Evolutionary conservation across 2,329 filamentous ascomycete species (phyloP).

Genomic region (Endoconidiophora laricicola): DNA sequence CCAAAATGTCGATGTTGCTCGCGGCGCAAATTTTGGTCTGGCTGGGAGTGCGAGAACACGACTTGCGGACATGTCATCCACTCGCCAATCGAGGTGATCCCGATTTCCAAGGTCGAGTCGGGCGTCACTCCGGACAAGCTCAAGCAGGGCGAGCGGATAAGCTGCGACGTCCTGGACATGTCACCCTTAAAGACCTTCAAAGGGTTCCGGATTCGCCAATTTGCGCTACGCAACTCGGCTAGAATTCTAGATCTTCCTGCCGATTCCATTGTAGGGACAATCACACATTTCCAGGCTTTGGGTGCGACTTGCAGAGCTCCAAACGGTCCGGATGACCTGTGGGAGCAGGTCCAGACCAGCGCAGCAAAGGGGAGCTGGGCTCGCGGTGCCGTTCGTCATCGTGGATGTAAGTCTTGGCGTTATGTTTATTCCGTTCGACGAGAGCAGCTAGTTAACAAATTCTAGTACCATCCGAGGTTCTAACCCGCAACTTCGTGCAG

Average conservation of each 20-base stretch:
- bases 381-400: slow-evolving; percentile 23
- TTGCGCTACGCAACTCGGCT: neutral
- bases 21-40: slow-evolving; percentile 40
- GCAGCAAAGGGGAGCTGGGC: slow-evolving; percentile 23
- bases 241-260: neutral
- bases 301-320: slow-evolving; percentile 17
- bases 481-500: slow-evolving; percentile 34
- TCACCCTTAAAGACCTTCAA: neutral
- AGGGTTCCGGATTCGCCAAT: slow-evolving; percentile 11
- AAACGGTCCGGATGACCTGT: slow-evolving; percentile 45
- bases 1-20: slow-evolving; percentile 45
- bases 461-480: slow-evolving; percentile 20
- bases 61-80: slow-evolving; percentile 31
- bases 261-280: neutral
- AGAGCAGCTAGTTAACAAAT: neutral
- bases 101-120: slow-evolving; percentile 9
- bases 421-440: too few relatives aligned
- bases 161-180: slow-evolving; percentile 14
- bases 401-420: slow-evolving; percentile 19
- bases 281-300: slow-evolving; percentile 26
- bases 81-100: slow-evolving; percentile 16
- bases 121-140: neutral
- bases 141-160: neutral
- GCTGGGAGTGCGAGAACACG: slow-evolving; percentile 41
- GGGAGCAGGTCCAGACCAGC: slow-evolving; percentile 28